Evolutionary conservation across 108 stramenopile genomes (phyloP), one percentile per base, ranked within the genome.

Genomic region (Pelagomonas calceolata): DNA sequence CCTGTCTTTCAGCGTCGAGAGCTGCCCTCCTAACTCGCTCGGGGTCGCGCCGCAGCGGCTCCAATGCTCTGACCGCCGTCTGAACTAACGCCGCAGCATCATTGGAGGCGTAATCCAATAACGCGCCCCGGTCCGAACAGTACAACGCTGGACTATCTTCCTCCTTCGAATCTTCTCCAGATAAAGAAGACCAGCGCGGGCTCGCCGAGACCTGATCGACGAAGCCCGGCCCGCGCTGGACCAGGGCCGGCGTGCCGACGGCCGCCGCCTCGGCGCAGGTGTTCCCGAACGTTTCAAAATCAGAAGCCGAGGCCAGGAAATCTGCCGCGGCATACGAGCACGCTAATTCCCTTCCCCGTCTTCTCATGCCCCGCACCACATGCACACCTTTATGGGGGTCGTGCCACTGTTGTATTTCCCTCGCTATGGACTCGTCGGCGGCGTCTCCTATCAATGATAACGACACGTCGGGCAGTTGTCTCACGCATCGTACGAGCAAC

Each of bases 281-380:
- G 60, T 64, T 71, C 29, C 70, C 70, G 18, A 71, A 35, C 10
- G 70, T 71, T 34, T 71, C 70, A 18, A 71, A 71, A 33, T 71
- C 36, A 3, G 60, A 64, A 4, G 70, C 70, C 18, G 63, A 64
- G 35, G 64, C 70, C 34, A 71, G 70, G 64, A 71, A 71, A 34
- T 71, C 70, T 9, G 10, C 12, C 9, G 70, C 70, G 60, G 32
- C 32, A 63, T 71, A 71, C 18, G 63, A 32, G 0, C 32, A 60
- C 26, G 60, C 60, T 17, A 71, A 63, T 12, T 43, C 39, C 9
- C 9, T 5, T 12, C 39, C 39, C 39, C 39, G 39, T 12, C 39
- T 5, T 32, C 70, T 32, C 70, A 71, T 71, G 36, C 64, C 64
- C 7, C 70, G 70, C 31, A 7, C 29, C 29, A 71, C 70, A n/a